Percentiles rank a stretch among this genome's conserved stretches.
Evolutionary conservation across 148 eudicot genomes (phyloP).

Genomic region (Chenopodium berlandieri): DNA sequence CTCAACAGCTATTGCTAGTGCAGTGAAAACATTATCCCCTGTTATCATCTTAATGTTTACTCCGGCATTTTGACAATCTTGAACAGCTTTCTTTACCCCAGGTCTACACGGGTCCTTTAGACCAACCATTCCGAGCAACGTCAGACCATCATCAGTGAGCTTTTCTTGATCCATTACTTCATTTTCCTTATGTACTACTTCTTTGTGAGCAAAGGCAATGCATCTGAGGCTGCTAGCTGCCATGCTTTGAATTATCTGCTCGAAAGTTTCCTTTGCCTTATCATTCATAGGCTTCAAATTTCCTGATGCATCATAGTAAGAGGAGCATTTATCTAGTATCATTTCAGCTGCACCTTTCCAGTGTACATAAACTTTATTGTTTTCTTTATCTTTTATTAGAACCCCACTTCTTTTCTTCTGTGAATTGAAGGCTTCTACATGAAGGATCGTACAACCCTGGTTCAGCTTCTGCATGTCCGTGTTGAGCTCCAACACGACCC

Average conservation of each 20-base stretch:
- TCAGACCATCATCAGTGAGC: constrained; percentile 18
- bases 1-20: constrained; percentile 29
- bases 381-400: constrained; percentile 6
- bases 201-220: constrained; percentile 27
- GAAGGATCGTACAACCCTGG: constrained; percentile 5
- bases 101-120: constrained; percentile 35
- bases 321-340: constrained; percentile 18
- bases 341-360: constrained; percentile 33
- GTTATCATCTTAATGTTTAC: constrained; percentile 39
- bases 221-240: constrained; percentile 29
- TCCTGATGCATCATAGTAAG: constrained; percentile 25
- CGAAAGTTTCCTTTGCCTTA: constrained; percentile 9
- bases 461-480: constrained; percentile 18
- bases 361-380: constrained; percentile 8
- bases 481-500: constrained; percentile 23
- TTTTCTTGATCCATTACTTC: background rate
- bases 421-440: constrained; percentile 27
- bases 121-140: constrained; percentile 26
- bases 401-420: constrained; percentile 31
- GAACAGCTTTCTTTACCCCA: constrained; percentile 32
- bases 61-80: constrained; percentile 30
- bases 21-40: constrained; percentile 32
- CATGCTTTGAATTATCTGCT: constrained; percentile 27
- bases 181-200: constrained; percentile 2
- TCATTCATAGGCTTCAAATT: background rate